Percentiles rank a stretch among this genome's conserved stretches.
phyloP scores from a whole-genome alignment of 306 rosid genomes.

The Canavalia gladiata region DNA sequence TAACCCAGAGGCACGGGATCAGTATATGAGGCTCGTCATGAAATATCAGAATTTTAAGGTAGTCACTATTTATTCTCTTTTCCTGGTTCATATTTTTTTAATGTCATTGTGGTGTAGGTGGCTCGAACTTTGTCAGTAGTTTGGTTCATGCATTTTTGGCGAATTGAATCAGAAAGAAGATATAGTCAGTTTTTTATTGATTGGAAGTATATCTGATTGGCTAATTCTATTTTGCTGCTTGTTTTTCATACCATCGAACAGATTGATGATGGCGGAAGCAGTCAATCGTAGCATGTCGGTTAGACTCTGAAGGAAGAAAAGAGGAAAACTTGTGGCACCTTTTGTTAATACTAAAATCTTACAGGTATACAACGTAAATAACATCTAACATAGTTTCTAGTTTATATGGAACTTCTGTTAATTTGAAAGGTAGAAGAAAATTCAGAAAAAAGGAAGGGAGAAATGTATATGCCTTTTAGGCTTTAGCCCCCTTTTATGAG shows the following conservation, averaged over 20 bases:
- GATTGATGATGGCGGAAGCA: slow-evolving; percentile 43
- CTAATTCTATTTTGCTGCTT: slow-evolving; percentile 19
- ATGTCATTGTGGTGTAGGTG: not conserved
- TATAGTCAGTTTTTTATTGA: not conserved
- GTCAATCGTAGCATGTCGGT: slow-evolving; percentile 37
- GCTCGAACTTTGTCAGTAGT: not conserved
- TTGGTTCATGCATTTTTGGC: not conserved
- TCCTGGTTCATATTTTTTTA: not conserved
- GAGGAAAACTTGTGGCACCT: not conserved
- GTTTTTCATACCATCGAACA: slow-evolving; percentile 42
- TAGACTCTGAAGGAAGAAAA: slow-evolving; percentile 11
- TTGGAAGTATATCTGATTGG: not conserved
- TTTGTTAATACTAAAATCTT: slow-evolving; percentile 7
- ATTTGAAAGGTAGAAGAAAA: slow-evolving; percentile 18
- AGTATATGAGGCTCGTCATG: slow-evolving; percentile 69
- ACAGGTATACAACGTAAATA: slow-evolving; percentile 29
- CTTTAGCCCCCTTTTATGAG: slow-evolving; percentile 1
- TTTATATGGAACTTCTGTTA: slow-evolving; percentile 18
- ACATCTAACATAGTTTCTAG: slow-evolving; percentile 42
- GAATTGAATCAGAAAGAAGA: slow-evolving; percentile 26
- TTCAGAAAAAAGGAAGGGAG: slow-evolving; percentile 3
- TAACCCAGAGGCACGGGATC: slow-evolving; percentile 70
- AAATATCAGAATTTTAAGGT: slow-evolving; percentile 66
- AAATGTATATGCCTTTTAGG: slow-evolving; percentile 35
- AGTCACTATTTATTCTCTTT: slow-evolving; percentile 15